Base-by-base conservation (phyloP, 306 rosid species). In the Cicer pinnatifidum region DNA sequence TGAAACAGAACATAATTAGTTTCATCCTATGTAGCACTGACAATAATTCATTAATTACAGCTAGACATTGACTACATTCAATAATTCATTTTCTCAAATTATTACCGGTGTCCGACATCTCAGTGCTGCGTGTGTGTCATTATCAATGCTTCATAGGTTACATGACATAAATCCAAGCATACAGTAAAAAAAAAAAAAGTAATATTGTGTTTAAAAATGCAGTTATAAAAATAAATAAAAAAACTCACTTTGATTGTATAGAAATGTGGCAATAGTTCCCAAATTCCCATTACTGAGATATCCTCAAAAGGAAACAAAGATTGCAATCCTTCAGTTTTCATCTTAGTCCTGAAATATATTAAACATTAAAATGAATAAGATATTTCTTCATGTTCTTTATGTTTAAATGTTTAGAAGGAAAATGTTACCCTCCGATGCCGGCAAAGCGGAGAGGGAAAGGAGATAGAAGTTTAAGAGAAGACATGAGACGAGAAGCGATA, bases 241-340 rank as follows among this genome's bases (percentile, higher is more conserved):
- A 6, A 20, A 84, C 98, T 91, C 85, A 93, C 98, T 79, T 88
- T 81, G 78, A 94, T 48, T 56, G 74, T 83, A 78, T 75, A 76
- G 54, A 94, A 79, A 84, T 89, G 91, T 0, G 97, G 96, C 85
- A 89, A 68, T 37, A 94, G 80, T 85, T 94, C 96, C 98, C 88
- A 94, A 77, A 89, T 84, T 47, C 98, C 96, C 98, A 94, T 91
- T 62, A 94, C 92, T 0, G 98, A 82, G 62, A 91, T 89, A 80
- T 89, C 95, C 77, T 94, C 97, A 63, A 94, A 82, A 9, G 86
- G 96, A 85, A 89, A 91, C 75, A 85, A 71, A 52, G 96, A 84
- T 39, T 79, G 80, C 76, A 94, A 74, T 15, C 96, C 97, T 77
- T 94, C 89, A 76, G 76, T 77, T 59, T 79, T 76, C 97, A 91